Percentiles rank a stretch among this genome's conserved stretches.
Evolutionary conservation across 2,329 filamentous ascomycete genomes (phyloP).

Genomic region (Neonectria coccinea): DNA sequence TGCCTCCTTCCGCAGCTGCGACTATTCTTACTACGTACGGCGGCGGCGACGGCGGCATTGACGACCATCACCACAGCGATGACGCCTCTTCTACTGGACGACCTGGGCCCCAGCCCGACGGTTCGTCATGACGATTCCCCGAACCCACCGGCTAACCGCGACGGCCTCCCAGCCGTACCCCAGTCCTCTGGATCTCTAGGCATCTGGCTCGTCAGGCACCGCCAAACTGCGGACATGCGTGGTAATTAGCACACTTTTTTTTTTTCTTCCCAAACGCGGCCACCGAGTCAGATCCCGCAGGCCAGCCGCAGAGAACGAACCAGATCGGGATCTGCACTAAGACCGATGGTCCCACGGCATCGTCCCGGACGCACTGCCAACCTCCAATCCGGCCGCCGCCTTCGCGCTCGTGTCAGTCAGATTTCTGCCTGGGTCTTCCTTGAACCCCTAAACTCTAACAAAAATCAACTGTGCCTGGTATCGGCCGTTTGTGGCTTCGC

Average conservation of each 20-base stretch:
- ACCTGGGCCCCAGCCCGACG: conserved; percentile 26
- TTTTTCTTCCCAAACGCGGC: conserved; percentile 36
- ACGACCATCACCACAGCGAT: conserved; percentile 25
- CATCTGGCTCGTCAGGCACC: not conserved
- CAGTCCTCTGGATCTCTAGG: conserved; percentile 30
- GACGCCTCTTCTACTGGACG: conserved; percentile 20
- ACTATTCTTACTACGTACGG: conserved; percentile 17
- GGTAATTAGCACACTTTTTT: too few species aligned
- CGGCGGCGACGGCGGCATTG: conserved; percentile 30
- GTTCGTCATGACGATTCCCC: conserved; percentile 29
- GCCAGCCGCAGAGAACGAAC: conserved; percentile 37
- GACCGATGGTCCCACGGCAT: conserved; percentile 37
- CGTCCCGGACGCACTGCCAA: conserved; percentile 26
- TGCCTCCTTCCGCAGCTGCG: conserved; percentile 21
- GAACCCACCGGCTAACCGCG: conserved; percentile 32
- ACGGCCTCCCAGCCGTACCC: conserved; percentile 37
- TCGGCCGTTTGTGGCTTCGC: conserved; percentile 32
- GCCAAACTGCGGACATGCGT: conserved; percentile 1
- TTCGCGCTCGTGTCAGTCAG: conserved; percentile 30
- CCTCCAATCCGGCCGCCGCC: conserved; percentile 35
- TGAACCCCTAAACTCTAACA: conserved; percentile 26
- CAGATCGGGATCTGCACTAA: conserved; percentile 48
- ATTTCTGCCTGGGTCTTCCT: conserved; percentile 26
- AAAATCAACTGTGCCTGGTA: conserved; percentile 11
- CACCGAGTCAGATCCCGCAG: conserved; percentile 45